These are phyloP conservation scores for Talaromyces albobiverticillius DNA, from an alignment of 2,329 filamentous ascomycete genomes.

Conservation along the genomic window DNA sequence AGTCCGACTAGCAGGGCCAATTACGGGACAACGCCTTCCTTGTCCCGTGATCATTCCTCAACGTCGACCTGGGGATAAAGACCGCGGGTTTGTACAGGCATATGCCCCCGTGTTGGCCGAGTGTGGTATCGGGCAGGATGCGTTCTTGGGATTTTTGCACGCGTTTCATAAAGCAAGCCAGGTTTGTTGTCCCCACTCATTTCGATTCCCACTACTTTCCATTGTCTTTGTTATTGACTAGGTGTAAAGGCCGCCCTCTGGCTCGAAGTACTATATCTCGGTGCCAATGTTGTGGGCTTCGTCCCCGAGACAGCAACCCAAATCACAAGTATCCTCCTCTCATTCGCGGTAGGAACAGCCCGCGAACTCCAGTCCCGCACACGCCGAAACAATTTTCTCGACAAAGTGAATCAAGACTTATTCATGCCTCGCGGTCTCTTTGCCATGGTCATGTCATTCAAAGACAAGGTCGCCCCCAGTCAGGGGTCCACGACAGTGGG, in stretches of 20 bases:
- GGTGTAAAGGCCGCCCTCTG: background rate
- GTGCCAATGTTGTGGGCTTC: background rate
- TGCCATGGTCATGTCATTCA: conserved; percentile 55
- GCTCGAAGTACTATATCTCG: conserved; percentile 5
- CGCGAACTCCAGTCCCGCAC: conserved; percentile 20
- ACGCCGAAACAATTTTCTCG: conserved; percentile 53
- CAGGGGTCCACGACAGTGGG: conserved; percentile 13
- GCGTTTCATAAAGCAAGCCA: conserved; percentile 18
- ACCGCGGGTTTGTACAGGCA: conserved; percentile 37
- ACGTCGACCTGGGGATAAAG: conserved; percentile 32
- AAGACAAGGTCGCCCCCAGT: conserved; percentile 19
- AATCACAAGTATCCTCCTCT: background rate
- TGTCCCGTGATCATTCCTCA: conserved; percentile 39
- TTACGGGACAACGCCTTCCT: conserved; percentile 17
- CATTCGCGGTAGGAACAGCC: conserved; percentile 4
- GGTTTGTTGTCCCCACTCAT: background rate
- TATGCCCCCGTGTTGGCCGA: conserved; percentile 35
- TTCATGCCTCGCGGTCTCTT: conserved; percentile 58
- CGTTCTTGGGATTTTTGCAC: conserved; percentile 37
- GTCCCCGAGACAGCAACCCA: background rate
- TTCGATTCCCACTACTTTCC: background rate
- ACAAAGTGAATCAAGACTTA: conserved; percentile 54
- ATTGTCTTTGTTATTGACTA: background rate
- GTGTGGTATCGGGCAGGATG: conserved; percentile 33
- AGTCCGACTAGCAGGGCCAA: background rate